Percentiles rank a stretch among this genome's conserved stretches.
Conservation (phyloP, 768 basidiomycete genomes). For the Calocera viscosa region DNA sequence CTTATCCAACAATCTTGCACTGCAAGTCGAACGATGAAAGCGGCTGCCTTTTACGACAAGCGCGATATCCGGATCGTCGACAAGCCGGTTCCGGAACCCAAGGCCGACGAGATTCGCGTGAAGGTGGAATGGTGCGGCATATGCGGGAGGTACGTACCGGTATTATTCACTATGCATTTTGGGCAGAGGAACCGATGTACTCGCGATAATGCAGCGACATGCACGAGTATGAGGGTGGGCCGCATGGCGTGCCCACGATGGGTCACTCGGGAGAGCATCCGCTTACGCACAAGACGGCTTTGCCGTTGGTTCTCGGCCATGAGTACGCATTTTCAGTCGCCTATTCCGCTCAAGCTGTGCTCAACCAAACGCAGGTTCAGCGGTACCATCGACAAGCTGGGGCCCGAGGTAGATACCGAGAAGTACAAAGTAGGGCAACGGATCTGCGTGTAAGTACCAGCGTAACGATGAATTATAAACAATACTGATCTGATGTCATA, state of each 20-base stretch:
- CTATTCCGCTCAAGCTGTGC: not conserved
- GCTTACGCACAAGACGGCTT: conserved; percentile 28
- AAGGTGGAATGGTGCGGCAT: conserved; percentile 30
- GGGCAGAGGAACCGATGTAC: conserved; percentile 29
- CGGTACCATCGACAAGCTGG: conserved; percentile 19
- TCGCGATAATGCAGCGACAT: conserved; percentile 28
- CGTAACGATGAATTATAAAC: not conserved
- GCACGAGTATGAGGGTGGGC: conserved; percentile 31
- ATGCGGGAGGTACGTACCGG: conserved; percentile 10
- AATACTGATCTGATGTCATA: conserved; percentile 16
- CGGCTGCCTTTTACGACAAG: conserved; percentile 9
- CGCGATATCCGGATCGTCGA: conserved; percentile 8
- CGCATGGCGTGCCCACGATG: conserved; percentile 26
- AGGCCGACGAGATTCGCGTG: conserved; percentile 29
- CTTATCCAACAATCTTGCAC: not conserved
- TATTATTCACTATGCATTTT: not conserved
- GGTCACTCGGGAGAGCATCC: conserved; percentile 25
- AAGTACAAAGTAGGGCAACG: conserved; percentile 29
- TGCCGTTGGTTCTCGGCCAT: conserved; percentile 37
- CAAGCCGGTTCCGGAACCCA: conserved; percentile 23
- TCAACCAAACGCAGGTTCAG: conserved; percentile 9
- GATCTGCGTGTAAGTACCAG: conserved; percentile 21
- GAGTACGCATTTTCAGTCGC: conserved; percentile 25
- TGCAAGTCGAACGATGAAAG: conserved; percentile 7
- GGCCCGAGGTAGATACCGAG: conserved; percentile 25